Conservation (phyloP, 768 basidiomycete species). For the Tulasnella sp. region DNA sequence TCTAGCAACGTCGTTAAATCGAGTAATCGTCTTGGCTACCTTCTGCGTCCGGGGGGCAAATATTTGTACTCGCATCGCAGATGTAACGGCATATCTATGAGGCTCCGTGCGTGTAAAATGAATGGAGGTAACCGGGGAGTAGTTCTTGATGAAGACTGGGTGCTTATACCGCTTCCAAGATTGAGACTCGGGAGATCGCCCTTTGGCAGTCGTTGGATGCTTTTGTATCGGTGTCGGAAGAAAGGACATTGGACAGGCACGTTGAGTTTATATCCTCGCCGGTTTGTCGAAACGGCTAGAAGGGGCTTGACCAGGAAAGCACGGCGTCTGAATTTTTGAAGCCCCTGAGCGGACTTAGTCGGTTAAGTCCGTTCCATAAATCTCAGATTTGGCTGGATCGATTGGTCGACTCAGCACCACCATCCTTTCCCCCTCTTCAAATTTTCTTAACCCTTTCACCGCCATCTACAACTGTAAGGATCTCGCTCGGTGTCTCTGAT, state of each 20-base stretch:
- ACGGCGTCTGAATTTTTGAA: background rate
- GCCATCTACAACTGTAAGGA: background rate
- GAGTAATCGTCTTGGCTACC: conserved; percentile 87
- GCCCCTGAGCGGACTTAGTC: background rate
- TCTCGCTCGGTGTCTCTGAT: background rate
- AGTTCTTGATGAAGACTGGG: conserved; percentile 94
- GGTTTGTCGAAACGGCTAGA: background rate
- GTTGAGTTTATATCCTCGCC: background rate
- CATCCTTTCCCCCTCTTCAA: background rate
- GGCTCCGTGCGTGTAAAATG: conserved; percentile 83
- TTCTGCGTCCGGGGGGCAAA: conserved; percentile 96
- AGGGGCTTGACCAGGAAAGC: background rate
- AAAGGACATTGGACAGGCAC: conserved; percentile 49
- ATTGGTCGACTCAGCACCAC: background rate
- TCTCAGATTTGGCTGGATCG: background rate
- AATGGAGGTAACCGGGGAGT: conserved; percentile 87
- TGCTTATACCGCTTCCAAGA: conserved; percentile 83
- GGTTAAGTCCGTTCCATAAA: background rate
- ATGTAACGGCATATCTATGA: conserved; percentile 91
- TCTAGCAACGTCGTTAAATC: conserved; percentile 93
- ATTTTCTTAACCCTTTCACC: background rate
- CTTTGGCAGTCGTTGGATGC: conserved; percentile 48
- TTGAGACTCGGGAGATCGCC: conserved; percentile 61
- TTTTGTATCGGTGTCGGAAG: conserved; percentile 56
- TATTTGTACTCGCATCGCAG: conserved; percentile 86